Evolutionary conservation across 306 rosid genomes (phyloP).

Genomic region (Prunus kanzakura): DNA sequence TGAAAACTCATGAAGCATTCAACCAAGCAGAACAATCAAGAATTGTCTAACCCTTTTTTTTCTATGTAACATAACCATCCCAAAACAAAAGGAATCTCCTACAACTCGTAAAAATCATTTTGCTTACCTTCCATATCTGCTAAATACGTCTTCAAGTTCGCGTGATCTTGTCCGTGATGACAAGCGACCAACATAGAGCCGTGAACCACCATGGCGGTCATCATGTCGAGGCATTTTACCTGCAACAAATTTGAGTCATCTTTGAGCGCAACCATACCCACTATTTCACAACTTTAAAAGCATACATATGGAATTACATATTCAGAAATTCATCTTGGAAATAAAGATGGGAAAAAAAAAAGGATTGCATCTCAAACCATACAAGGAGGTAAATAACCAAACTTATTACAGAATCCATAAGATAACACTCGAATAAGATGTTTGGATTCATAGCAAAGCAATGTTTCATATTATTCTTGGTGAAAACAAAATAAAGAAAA

Average conservation of each 20-base stretch:
- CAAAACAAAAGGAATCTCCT: not conserved
- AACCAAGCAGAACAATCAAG: not conserved
- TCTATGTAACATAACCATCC: not conserved
- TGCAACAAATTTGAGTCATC: not conserved
- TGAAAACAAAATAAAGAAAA: not conserved
- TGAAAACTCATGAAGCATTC: not conserved
- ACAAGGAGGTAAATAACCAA: not conserved
- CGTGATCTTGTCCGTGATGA: constrained; percentile 49
- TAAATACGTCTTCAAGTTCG: constrained; percentile 45
- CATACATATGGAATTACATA: not conserved
- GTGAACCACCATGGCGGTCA: constrained; percentile 47
- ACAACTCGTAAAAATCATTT: not conserved
- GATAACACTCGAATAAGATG: not conserved
- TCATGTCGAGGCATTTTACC: constrained; percentile 48
- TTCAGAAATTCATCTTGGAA: not conserved
- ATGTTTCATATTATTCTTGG: not conserved
- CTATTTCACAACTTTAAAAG: not conserved
- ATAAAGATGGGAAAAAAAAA: not conserved
- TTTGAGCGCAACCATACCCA: not conserved
- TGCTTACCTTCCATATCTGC: constrained; percentile 46
- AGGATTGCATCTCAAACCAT: not conserved
- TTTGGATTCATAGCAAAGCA: not conserved
- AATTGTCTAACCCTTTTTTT: not conserved
- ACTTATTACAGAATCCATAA: not conserved
- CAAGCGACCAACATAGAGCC: constrained; percentile 52